Conservation (phyloP, 768 basidiomycete species). For the Kwoniella sp. region DNA sequence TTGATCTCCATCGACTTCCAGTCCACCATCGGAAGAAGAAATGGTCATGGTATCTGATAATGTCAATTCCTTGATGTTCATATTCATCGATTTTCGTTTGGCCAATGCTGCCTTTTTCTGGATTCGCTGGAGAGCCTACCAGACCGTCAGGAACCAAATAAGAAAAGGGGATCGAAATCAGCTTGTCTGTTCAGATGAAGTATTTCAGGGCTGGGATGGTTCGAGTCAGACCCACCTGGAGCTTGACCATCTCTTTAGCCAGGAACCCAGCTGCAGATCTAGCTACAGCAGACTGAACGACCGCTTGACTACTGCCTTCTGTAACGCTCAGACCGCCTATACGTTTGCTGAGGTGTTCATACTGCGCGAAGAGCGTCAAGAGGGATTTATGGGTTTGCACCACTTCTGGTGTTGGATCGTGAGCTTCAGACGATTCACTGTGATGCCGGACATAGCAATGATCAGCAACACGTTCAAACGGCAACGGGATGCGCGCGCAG, state of each 20-base stretch:
- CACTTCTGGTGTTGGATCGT: slow-evolving; percentile 39
- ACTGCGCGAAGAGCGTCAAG: slow-evolving; percentile 80
- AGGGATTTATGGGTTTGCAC: slow-evolving; percentile 72
- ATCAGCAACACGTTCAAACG: not conserved
- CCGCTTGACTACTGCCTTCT: slow-evolving; percentile 72
- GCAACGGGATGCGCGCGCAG: too few species aligned
- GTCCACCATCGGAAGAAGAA: not conserved
- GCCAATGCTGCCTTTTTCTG: slow-evolving; percentile 41
- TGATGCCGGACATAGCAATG: not conserved
- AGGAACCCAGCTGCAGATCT: slow-evolving; percentile 76
- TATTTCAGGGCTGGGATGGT: too few species aligned
- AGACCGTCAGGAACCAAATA: not conserved
- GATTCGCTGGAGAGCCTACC: slow-evolving; percentile 47
- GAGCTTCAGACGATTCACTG: slow-evolving; percentile 56
- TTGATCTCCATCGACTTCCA: slow-evolving; percentile 48
- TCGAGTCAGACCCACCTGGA: slow-evolving; percentile 62
- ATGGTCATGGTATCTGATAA: slow-evolving; percentile 27
- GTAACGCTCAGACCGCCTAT: slow-evolving; percentile 71
- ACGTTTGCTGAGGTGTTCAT: slow-evolving; percentile 83
- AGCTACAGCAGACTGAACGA: slow-evolving; percentile 78
- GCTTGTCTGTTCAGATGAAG: too few species aligned
- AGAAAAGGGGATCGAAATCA: not conserved
- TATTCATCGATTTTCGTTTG: slow-evolving; percentile 30
- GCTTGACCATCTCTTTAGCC: slow-evolving; percentile 84
- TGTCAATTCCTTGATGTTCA: slow-evolving; percentile 33